A percentile compares a stretch with the other conserved stretches of the same genome.
These are phyloP conservation scores for Tubosaeta sp. DNA, from an alignment of 768 basidiomycete species.

Conservation along the genomic window DNA sequence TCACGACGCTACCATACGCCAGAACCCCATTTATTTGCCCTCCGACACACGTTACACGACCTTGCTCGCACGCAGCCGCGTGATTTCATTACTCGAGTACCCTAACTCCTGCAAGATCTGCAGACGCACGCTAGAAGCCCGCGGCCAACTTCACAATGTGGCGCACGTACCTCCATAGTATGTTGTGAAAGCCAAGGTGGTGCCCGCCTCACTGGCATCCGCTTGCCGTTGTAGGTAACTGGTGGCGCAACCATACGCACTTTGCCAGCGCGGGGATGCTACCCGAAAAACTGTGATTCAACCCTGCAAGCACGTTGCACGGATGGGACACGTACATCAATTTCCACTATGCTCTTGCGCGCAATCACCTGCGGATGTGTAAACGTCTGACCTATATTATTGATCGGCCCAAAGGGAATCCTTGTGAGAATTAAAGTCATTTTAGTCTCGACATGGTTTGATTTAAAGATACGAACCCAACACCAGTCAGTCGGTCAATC, in stretches of 20 bases:
- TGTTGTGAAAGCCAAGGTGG: conserved; percentile 89
- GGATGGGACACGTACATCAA: conserved; percentile 56
- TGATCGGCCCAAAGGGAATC: conserved; percentile 88
- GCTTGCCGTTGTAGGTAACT: conserved; percentile 75
- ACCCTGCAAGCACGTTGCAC: conserved; percentile 24
- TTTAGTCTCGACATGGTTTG: conserved; percentile 5
- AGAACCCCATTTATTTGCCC: conserved; percentile 17
- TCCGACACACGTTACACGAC: conserved; percentile 33
- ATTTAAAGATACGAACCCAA: conserved; percentile 54
- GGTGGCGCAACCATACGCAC: conserved; percentile 80
- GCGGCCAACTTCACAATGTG: conserved; percentile 1
- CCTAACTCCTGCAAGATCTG: conserved; percentile 43
- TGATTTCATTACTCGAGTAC: conserved; percentile 38
- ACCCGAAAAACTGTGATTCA: conserved; percentile 11
- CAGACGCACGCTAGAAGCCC: conserved; percentile 5
- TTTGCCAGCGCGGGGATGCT: conserved; percentile 73
- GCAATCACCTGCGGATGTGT: conserved; percentile 83
- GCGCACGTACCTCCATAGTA: conserved; percentile 58
- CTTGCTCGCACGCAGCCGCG: conserved; percentile 39
- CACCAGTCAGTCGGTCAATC: conserved; percentile 69
- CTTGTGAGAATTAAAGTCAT: conserved; percentile 33
- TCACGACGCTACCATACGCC: conserved; percentile 7
- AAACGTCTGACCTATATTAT: conserved; percentile 86
- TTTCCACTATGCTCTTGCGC: conserved; percentile 67
- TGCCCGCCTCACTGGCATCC: conserved; percentile 69